phyloP scores from a whole-genome alignment of 1,139 yeast genomes.

The Kluyveromyces sp. region DNA sequence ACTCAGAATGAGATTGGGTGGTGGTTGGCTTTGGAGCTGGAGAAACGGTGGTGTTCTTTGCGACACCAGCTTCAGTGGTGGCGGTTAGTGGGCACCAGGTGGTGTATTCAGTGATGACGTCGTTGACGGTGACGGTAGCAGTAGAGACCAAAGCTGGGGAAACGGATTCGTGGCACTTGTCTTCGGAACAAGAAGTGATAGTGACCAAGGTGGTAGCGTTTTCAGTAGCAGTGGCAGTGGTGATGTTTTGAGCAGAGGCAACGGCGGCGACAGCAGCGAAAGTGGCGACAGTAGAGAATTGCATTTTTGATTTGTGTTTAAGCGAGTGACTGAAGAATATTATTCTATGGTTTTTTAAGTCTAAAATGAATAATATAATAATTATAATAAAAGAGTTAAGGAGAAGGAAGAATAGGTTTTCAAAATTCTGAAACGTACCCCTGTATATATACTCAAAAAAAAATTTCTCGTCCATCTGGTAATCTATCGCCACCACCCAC shows the following conservation, averaged over 20 bases:
- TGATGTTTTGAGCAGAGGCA: constrained; percentile 29
- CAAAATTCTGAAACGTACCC: not conserved
- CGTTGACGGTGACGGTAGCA: constrained; percentile 30
- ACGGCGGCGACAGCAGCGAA: constrained; percentile 30
- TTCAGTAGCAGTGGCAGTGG: constrained; percentile 32
- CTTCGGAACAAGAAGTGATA: constrained; percentile 40
- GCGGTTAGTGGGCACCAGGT: constrained; percentile 31
- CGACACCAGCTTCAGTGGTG: constrained; percentile 8
- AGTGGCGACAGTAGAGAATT: constrained; percentile 32
- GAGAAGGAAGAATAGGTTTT: not conserved
- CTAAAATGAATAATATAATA: not conserved
- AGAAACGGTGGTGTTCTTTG: constrained; percentile 8
- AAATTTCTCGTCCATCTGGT: not conserved
- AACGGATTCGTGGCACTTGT: constrained; percentile 28
- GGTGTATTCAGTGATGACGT: constrained; percentile 29
- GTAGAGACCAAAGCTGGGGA: constrained; percentile 31
- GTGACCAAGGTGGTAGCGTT: constrained; percentile 38
- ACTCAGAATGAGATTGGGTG: constrained; percentile 5
- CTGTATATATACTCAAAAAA: constrained; percentile 4
- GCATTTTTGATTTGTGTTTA: constrained; percentile 24
- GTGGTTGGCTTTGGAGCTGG: constrained; percentile 5
- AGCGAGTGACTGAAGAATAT: constrained; percentile 22
- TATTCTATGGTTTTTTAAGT: constrained; percentile 4
- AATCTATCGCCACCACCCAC: too few species aligned
- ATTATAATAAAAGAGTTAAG: not conserved